Evolutionary conservation across 1,139 yeast species (phyloP), one percentile per base, ranked within the genome.

Genomic region (Candida frijolesensis): DNA sequence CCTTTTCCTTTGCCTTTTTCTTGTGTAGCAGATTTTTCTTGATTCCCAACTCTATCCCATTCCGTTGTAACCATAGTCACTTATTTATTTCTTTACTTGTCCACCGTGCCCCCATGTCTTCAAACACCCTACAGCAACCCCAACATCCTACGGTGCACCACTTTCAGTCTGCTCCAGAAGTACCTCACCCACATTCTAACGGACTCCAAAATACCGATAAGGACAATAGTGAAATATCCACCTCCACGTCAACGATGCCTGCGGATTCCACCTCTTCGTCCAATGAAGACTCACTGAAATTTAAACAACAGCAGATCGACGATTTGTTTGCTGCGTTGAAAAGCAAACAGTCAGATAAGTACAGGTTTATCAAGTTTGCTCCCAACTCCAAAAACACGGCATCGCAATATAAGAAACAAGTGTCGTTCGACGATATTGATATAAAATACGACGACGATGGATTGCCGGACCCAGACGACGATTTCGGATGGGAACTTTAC

Each of bases 341-440:
- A 43, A 34, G 49, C 30, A 57, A 56, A 25, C 66, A 52, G 48
- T 49, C 62, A 3, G 67, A 66, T 39, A 54, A 57, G n/a, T 68
- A 68, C 54, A 54, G 70, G 38, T 49, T 47, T 33, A 47, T 65
- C 18, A 53, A 51, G 27, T 60, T 64, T 42, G 46, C 19, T 2
- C 52, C 49, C 9, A 11, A 41, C 16, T 7, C 14, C 2, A 19
- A 12, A 12, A 42, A 25, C 4, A 19, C 33, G n/a, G 14, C 34
- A n/a, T 55, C n/a, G 57, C 50, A 55, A 18, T 61, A 54, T 44
- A 43, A 47, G 3, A 60, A 60, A 34, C 52, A 60, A 39, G 63
- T 63, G 6, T 60, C 66, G 1, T 63, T 63, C 50, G 66, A 63
- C 52, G 62, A 65, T 14, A 55, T 63, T 5, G 54, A 63, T 46